Base-by-base conservation (phyloP, 345 rosid genomes). In the Brassica incana region DNA sequence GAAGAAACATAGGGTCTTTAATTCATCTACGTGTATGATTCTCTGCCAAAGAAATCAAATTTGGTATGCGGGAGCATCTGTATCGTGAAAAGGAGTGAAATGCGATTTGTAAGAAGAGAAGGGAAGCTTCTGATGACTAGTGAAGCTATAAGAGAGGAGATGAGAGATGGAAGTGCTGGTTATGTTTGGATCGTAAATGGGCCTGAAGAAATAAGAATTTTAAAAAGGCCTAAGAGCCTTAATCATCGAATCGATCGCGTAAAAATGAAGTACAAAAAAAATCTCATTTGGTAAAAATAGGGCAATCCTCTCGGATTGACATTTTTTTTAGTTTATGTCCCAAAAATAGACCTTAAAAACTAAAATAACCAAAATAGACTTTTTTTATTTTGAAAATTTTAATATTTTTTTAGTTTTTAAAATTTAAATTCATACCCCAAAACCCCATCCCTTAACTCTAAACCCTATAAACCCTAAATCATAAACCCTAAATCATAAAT, bases 101-200 rank as follows among this genome's bases (percentile, higher is more conserved):
- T 71, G 23, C 7, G 48, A 35, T 45, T 48, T 62, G 38, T 23
- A 29, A 71, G 59, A 64, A 35, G 64, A 70, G 71, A 25, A 52
- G 4, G 30, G 40, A 70, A 62, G 38, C 38, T 48, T 45, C 62
- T 32, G 75, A 48, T 63, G 64, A 50, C n/a, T 36, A 77, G 56
- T 20, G 75, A 60, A 18, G 20, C 27, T 58, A 58, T 27, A 16
- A 27, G 58, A 52, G 60, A 77, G 48, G 71, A 9, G 29, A 52
- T 9, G 48, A 40, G 48, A 27, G 45, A 38, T 59, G 69, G 6
- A 10, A 63, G 71, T 71, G 12, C 14, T 29, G 1, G 2, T 40
- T 12, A 68, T 61, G 64, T 61, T 69, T 77, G 75, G 56, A 25
- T 70, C 76, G 62, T 70, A 48, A 77, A 77, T 77, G 75, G 80